Percentiles rank a stretch among this genome's conserved stretches.
phyloP scores from a whole-genome alignment of 768 basidiomycete genomes.

The Russula virescens region DNA sequence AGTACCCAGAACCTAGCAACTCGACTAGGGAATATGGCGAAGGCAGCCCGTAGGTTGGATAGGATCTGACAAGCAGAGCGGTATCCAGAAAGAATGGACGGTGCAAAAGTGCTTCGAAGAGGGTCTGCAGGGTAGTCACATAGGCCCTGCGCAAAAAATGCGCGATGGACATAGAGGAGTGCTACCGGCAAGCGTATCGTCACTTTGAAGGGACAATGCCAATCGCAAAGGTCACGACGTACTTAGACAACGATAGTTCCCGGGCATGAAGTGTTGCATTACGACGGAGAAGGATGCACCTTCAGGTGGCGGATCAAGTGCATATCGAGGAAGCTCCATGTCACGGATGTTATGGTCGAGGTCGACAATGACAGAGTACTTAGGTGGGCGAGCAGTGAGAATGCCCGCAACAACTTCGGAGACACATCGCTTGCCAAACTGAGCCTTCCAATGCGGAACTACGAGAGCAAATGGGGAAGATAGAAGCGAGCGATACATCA shows the following conservation, averaged over 20 bases:
- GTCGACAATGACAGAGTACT: constrained; percentile 56
- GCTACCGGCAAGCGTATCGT: constrained; percentile 35
- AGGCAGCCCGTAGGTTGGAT: constrained; percentile 7
- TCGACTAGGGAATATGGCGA: constrained; percentile 8
- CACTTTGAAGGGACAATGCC: background rate
- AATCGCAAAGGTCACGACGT: constrained; percentile 27
- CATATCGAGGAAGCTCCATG: constrained; percentile 60
- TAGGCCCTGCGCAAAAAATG: constrained; percentile 72
- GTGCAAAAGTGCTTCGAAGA: constrained; percentile 31
- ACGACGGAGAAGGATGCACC: constrained; percentile 50
- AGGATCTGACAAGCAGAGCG: constrained; percentile 19
- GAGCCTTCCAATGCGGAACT: constrained; percentile 70
- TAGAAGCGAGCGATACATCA: background rate
- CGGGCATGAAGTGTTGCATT: constrained; percentile 73
- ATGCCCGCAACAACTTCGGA: constrained; percentile 64
- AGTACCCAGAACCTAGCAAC: constrained; percentile 21
- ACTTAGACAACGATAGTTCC: constrained; percentile 68
- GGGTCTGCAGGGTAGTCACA: constrained; percentile 59
- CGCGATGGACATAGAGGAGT: constrained; percentile 68
- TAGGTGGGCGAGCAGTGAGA: constrained; percentile 57
- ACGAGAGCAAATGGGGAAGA: background rate
- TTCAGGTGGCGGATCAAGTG: constrained; percentile 44
- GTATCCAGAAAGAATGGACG: constrained; percentile 21
- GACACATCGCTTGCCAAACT: constrained; percentile 59
- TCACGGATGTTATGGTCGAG: constrained; percentile 54